Conservation (phyloP, 1,139 yeast species). For the Candida sanyaensis region DNA sequence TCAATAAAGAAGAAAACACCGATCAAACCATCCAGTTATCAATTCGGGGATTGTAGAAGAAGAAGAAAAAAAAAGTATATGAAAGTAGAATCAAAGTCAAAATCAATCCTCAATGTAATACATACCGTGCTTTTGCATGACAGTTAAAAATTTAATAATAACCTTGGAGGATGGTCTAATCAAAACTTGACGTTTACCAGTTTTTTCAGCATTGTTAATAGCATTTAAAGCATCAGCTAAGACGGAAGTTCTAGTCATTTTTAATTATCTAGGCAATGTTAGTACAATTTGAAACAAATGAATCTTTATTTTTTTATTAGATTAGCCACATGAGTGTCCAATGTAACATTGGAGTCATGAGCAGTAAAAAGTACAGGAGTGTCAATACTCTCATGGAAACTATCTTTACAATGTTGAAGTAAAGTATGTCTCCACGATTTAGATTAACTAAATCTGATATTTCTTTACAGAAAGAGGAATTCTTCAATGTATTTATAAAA, state of each 20-base stretch:
- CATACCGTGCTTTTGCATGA: constrained; percentile 85
- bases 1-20: constrained; percentile 35
- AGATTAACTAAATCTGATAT: background rate
- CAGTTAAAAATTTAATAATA: constrained; percentile 93
- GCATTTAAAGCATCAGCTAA: constrained; percentile 99
- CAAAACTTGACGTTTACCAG: constrained; percentile 99
- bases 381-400: constrained; percentile 26
- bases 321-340: constrained; percentile 43
- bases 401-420: constrained; percentile 16
- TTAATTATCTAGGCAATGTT: constrained; percentile 17
- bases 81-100: background rate
- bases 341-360: constrained; percentile 33
- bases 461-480: background rate
- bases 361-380: constrained; percentile 26
- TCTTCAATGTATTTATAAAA: constrained; percentile 4
- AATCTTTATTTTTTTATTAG: constrained; percentile 3
- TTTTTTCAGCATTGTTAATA: constrained; percentile 98
- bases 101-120: background rate
- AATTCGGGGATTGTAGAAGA: constrained; percentile 57
- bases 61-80: constrained; percentile 3
- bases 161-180: constrained; percentile 99
- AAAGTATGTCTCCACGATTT: constrained; percentile 9
- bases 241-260: constrained; percentile 98
- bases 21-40: constrained; percentile 98
- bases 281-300: constrained; percentile 9